These are phyloP conservation scores for Aulographum hederae DNA, from an alignment of 2,329 filamentous ascomycete genomes.

Conservation along the genomic window DNA sequence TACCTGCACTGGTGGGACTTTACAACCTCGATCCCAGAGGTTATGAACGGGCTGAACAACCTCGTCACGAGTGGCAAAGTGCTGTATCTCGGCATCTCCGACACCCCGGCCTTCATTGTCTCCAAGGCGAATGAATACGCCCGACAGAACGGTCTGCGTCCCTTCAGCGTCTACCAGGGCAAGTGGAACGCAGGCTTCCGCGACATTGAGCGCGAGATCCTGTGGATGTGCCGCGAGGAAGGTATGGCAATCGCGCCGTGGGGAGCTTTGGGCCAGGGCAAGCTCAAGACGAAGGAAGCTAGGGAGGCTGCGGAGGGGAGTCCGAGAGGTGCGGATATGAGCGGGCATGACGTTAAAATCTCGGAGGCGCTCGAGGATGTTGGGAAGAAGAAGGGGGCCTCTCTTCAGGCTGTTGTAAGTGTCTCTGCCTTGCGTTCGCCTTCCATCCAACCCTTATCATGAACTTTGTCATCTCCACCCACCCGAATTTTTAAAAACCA, in stretches of 20 bases:
- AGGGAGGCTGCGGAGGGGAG: constrained; percentile 24
- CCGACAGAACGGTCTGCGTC: constrained; percentile 19
- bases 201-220: constrained; percentile 27
- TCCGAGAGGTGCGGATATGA: constrained; percentile 15
- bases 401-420: constrained; percentile 35
- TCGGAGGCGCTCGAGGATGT: constrained; percentile 42
- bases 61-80: constrained; percentile 23
- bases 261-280: constrained; percentile 27
- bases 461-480: background rate
- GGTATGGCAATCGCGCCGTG: constrained; percentile 33
- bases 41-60: constrained; percentile 25
- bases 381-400: constrained; percentile 34
- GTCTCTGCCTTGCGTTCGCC: background rate
- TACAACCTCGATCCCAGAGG: constrained; percentile 22
- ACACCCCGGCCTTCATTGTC: constrained; percentile 24
- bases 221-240: constrained; percentile 24
- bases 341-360: constrained; percentile 31
- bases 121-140: constrained; percentile 15
- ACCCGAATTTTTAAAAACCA: too few relatives aligned
- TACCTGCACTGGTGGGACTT: constrained; percentile 22
- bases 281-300: constrained; percentile 25
- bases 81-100: constrained; percentile 24
- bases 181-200: constrained; percentile 23
- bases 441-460: background rate
- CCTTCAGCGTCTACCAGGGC: constrained; percentile 22